Conservation (phyloP, 495 filamentous ascomycete species). For the Hypoxylon subgilvum region DNA sequence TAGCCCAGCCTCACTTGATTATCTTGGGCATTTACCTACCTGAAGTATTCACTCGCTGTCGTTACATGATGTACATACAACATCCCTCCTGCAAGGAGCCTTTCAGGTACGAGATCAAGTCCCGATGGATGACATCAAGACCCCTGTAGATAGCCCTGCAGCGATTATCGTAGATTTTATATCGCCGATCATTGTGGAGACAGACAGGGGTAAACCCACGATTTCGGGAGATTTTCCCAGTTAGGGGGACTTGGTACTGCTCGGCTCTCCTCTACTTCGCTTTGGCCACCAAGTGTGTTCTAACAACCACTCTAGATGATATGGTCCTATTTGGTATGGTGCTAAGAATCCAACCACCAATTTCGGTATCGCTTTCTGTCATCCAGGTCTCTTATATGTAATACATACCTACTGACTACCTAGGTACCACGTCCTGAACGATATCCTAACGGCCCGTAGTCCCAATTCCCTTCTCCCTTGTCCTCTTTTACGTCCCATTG, state of each 20-base stretch:
- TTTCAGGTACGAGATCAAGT: constrained; percentile 13
- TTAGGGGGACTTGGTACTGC: no score
- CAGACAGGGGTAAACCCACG: constrained; percentile 1
- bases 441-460: no score
- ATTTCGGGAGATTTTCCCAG: constrained; percentile 5
- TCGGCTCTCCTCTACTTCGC: neutral
- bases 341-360: no score
- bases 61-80: neutral
- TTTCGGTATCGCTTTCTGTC: no score
- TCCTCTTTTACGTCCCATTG: neutral
- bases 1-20: no score
- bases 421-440: no score
- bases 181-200: constrained; percentile 27
- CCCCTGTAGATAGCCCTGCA: constrained; percentile 8
- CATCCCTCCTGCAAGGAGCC: neutral
- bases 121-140: constrained; percentile 27
- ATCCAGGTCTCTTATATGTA: no score
- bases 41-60: neutral
- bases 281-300: no score
- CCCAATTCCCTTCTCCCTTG: neutral
- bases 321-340: no score
- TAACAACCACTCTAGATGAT: no score
- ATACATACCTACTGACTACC: no score
- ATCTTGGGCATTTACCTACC: no score
- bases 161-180: constrained; percentile 29